These are phyloP conservation scores for Colletotrichum limetticola DNA, from an alignment of 2,329 filamentous ascomycete species.

Conservation along the genomic window DNA sequence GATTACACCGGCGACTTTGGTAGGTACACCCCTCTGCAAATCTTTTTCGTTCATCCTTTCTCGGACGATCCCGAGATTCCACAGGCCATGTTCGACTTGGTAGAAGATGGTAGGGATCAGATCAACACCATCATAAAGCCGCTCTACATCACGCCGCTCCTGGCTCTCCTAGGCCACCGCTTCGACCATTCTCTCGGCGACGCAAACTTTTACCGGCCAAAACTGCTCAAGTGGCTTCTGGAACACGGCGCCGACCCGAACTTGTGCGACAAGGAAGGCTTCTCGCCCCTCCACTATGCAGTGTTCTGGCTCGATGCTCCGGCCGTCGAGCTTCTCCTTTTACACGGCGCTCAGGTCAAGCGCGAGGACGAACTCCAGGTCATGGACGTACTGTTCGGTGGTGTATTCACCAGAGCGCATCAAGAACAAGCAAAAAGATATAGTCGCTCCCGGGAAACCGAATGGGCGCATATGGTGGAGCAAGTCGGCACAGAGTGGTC, in stretches of 20 bases:
- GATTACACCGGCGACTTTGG: not conserved
- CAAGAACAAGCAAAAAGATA: not conserved
- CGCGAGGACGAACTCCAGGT: not conserved
- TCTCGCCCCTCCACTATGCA: constrained; percentile 19
- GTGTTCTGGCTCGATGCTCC: constrained; percentile 21
- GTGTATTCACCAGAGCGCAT: not conserved
- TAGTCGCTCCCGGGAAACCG: too few species aligned
- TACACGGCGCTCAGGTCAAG: not conserved
- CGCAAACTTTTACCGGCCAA: constrained; percentile 12
- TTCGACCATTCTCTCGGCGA: constrained; percentile 11
- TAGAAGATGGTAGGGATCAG: not conserved
- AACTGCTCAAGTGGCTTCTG: constrained; percentile 19
- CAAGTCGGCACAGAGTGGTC: not conserved
- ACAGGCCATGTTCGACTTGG: constrained; percentile 1
- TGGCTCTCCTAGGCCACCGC: constrained; percentile 18
- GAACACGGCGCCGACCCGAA: constrained; percentile 20
- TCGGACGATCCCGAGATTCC: constrained; percentile 16
- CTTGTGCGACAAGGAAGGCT: constrained; percentile 11
- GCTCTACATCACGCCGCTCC: not conserved
- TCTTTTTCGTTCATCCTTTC: constrained; percentile 21
- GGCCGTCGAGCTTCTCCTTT: constrained; percentile 9
- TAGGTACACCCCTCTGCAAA: constrained; percentile 8
- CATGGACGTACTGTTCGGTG: not conserved
- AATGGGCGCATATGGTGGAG: not conserved
- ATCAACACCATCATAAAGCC: not conserved